Evolutionary conservation across 2,329 filamentous ascomycete species (phyloP), one percentile per base, ranked within the genome.

Genomic region (Tothia fuscella): DNA sequence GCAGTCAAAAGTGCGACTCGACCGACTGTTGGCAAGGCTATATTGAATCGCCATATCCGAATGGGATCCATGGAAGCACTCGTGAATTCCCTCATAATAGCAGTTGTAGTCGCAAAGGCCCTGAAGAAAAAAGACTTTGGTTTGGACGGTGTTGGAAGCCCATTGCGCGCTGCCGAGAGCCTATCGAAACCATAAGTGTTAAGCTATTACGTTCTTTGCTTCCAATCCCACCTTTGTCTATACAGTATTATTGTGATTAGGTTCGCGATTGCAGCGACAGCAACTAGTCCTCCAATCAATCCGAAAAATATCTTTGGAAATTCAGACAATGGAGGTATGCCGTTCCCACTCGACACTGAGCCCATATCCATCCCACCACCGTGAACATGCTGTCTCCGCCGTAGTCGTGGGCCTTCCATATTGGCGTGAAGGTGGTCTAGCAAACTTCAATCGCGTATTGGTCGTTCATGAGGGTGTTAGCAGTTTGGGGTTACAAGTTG

Each of bases 291-390:
- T 13, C 65, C 67, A 3, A 74, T 62, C 3, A 70, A 63, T 1
- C 62, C 64, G 64, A 70, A 74, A 53, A 74, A 74, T 50, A 68
- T 66, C 37, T 65, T 61, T 48, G 71, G 70, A 41, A 73, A 58
- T 21, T 64, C 57, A 42, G 62, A 62, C 26, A 68, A 60, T 26
- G 56, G 56, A 6, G 68, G 68, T 22, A 68, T 53, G 35, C 62
- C 64, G 42, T 51, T 48, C 10, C 59, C 61, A 51, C 61, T 63
- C 50, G 59, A 55, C 65, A 65, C 66, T 38, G 50, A 54, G 43
- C 57, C 61, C 56, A 57, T 58, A 38, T 12, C 19, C 50, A 60
- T 61, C 10, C 26, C 37, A 16, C 22, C 29, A 10, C 25, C 22
- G n/a, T 21, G 20, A 12, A n/a, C n/a, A n/a, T n/a, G n/a, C n/a